Conservation (phyloP, 306 rosid genomes). For the Cucurbita moschata region DNA sequence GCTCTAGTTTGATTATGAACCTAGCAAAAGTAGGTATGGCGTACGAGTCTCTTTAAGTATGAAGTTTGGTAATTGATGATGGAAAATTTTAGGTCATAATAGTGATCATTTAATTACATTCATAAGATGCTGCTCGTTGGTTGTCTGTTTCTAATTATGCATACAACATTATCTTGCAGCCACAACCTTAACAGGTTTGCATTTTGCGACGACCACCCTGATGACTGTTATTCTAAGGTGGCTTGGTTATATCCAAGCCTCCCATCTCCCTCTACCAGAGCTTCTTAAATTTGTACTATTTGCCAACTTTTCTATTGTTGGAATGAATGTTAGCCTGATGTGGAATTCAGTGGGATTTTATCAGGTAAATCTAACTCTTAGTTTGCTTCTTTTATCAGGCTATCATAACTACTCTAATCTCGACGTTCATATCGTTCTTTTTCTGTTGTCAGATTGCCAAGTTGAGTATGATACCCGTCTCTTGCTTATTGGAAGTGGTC, state of each 20-base stretch:
- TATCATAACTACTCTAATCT: background rate
- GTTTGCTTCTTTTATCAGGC: background rate
- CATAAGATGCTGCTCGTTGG: background rate
- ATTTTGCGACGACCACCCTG: conserved; percentile 59
- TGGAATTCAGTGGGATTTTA: conserved; percentile 96
- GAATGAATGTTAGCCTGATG: conserved; percentile 91
- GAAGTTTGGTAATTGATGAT: background rate
- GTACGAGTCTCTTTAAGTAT: background rate
- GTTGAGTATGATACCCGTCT: conserved; percentile 80
- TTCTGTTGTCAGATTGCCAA: conserved; percentile 59
- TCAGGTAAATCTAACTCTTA: conserved; percentile 34
- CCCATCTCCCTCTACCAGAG: conserved; percentile 66
- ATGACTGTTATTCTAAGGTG: conserved; percentile 54
- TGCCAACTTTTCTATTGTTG: conserved; percentile 84
- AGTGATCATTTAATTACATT: background rate
- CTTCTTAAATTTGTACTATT: conserved; percentile 71
- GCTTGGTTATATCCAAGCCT: conserved; percentile 61
- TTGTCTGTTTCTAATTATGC: background rate
- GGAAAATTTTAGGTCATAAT: background rate
- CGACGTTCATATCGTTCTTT: background rate
- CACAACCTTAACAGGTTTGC: conserved; percentile 80
- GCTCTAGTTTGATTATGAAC: background rate
- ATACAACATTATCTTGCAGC: conserved; percentile 39
- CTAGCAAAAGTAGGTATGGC: background rate
- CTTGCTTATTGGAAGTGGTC: conserved; percentile 70